phyloP scores from a whole-genome alignment of 352 stramenopile genomes.

The Phytopythium vexans region DNA sequence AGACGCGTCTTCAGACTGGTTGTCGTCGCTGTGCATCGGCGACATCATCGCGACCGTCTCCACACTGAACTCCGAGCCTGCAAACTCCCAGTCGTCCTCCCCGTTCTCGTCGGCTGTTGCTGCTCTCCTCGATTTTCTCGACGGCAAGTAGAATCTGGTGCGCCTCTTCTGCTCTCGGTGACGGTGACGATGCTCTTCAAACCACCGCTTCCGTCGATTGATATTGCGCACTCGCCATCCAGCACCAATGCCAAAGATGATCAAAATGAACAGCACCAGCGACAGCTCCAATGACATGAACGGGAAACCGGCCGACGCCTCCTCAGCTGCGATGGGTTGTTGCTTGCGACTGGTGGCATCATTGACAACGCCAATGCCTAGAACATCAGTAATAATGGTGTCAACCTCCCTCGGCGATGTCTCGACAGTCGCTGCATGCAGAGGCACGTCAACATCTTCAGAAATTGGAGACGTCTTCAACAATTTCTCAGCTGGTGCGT shows the following conservation, averaged over 20 bases:
- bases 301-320: slow-evolving; percentile 1
- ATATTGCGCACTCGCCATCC: slow-evolving; percentile 42
- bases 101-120: slow-evolving; percentile 5
- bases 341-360: too few relatives aligned
- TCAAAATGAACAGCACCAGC: slow-evolving; percentile 33
- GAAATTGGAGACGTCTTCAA: too few relatives aligned
- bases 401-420: too few relatives aligned
- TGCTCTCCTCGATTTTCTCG: not conserved
- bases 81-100: slow-evolving; percentile 21
- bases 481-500: too few relatives aligned
- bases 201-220: slow-evolving; percentile 49
- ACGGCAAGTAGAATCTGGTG: slow-evolving; percentile 1
- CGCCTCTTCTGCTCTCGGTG: slow-evolving; percentile 20
- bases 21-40: slow-evolving; percentile 13
- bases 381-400: too few relatives aligned
- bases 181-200: slow-evolving; percentile 25
- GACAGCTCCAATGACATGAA: slow-evolving; percentile 42
- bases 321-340: not conserved
- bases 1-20: slow-evolving; percentile 10
- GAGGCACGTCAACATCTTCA: too few relatives aligned
- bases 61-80: slow-evolving; percentile 14
- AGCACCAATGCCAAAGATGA: slow-evolving; percentile 43
- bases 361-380: too few relatives aligned
- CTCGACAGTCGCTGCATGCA: too few relatives aligned
- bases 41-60: slow-evolving; percentile 51